Evolutionary conservation across 768 basidiomycete species (phyloP).

Genomic region (Trametes cinnabarina): DNA sequence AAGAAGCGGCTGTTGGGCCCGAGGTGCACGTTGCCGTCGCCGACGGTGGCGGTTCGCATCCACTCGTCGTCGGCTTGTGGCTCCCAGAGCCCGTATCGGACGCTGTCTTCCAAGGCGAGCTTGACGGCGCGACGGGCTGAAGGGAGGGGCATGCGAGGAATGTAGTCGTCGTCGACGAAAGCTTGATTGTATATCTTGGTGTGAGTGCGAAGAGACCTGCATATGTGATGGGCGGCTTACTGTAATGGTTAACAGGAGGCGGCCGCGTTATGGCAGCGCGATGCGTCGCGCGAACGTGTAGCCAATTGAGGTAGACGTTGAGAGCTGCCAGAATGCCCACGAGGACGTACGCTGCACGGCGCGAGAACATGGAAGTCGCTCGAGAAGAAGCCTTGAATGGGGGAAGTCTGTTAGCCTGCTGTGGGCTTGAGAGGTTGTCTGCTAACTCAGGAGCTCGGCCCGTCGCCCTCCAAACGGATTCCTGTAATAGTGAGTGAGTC

Average conservation of each 20-base stretch:
- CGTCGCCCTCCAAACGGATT: no score
- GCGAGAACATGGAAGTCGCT: constrained; percentile 8
- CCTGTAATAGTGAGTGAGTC: neutral
- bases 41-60: constrained; percentile 28
- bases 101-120: constrained; percentile 31
- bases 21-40: constrained; percentile 27
- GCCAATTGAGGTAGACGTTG: constrained; percentile 10
- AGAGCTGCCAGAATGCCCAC: neutral
- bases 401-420: no score
- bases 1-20: constrained; percentile 28
- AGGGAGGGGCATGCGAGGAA: constrained; percentile 22
- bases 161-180: constrained; percentile 21
- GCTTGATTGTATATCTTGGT: neutral
- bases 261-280: constrained; percentile 1
- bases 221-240: constrained; percentile 1
- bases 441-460: no score
- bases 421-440: no score
- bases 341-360: neutral
- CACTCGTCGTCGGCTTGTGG: constrained; percentile 32
- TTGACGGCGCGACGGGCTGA: constrained; percentile 19
- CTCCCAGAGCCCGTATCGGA: constrained; percentile 29
- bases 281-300: constrained; percentile 9
- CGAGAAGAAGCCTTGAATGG: no score
- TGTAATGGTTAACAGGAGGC: constrained; percentile 5
- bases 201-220: neutral